A percentile compares a stretch with the other conserved stretches of the same genome.
phyloP scores from a whole-genome alignment of 352 stramenopile species.

The Pythium rishiriense region DNA sequence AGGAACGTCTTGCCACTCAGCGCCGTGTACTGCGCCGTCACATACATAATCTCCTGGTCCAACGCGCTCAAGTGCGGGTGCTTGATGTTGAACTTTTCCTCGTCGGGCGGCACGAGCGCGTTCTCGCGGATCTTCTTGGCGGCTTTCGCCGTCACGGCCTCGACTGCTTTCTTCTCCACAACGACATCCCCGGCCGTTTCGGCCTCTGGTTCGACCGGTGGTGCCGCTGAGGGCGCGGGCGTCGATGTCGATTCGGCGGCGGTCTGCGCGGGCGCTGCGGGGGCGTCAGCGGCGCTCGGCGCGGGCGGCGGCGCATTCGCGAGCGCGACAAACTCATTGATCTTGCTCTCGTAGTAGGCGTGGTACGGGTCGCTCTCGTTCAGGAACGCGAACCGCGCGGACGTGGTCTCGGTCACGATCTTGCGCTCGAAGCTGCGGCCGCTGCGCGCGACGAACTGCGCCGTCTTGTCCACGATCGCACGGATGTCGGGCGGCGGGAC shows the following conservation, averaged over 20 bases:
- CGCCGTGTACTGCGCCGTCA: slow-evolving; percentile 98
- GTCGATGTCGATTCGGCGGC: not conserved
- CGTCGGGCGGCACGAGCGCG: slow-evolving; percentile 54
- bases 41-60: slow-evolving; percentile 98
- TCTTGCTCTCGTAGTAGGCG: slow-evolving; percentile 98
- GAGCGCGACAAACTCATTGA: slow-evolving; percentile 80
- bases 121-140: slow-evolving; percentile 93
- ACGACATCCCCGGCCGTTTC: slow-evolving; percentile 47
- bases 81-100: slow-evolving; percentile 86
- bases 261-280: not conserved
- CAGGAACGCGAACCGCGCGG: slow-evolving; percentile 98
- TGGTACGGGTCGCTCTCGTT: slow-evolving; percentile 94
- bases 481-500: slow-evolving; percentile 97
- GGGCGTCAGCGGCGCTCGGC: not conserved
- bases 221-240: not conserved
- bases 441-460: slow-evolving; percentile 98
- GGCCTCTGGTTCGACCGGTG: not conserved
- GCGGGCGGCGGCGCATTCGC: slow-evolving; percentile 25
- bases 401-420: slow-evolving; percentile 96
- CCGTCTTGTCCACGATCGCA: slow-evolving; percentile 98
- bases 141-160: slow-evolving; percentile 77
- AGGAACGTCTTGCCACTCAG: slow-evolving; percentile 96
- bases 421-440: slow-evolving; percentile 97
- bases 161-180: slow-evolving; percentile 86
- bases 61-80: slow-evolving; percentile 90